phyloP scores from a whole-genome alignment of 2,329 filamentous ascomycete species.

The Biscogniauxia marginata region DNA sequence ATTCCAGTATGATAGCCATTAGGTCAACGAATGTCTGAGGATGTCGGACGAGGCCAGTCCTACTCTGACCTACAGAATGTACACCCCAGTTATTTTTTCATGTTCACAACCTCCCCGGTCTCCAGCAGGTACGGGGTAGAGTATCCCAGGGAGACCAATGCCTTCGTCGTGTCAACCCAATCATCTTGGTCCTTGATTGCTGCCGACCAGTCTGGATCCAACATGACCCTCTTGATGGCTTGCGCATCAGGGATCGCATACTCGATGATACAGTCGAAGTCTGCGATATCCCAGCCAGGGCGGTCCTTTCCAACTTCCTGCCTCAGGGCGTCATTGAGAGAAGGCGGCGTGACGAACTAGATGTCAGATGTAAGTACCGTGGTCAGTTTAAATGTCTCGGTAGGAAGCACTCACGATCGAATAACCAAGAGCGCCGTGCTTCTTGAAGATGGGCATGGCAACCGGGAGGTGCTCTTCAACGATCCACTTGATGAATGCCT shows the following conservation, averaged over 20 bases:
- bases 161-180: conserved; percentile 29
- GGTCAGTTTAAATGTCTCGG: neutral
- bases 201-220: conserved; percentile 27
- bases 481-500: conserved; percentile 33
- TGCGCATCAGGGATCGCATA: conserved; percentile 23
- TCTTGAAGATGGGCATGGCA: conserved; percentile 30
- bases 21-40: too few relatives aligned
- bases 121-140: conserved; percentile 26
- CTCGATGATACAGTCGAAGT: conserved; percentile 32
- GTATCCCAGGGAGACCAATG: conserved; percentile 27
- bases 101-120: conserved; percentile 27
- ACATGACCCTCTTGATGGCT: conserved; percentile 20
- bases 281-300: conserved; percentile 20
- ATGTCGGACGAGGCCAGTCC: too few relatives aligned
- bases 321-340: conserved; percentile 22
- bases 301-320: conserved; percentile 13
- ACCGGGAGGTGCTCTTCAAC: conserved; percentile 29
- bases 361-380: conserved; percentile 2
- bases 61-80: too few relatives aligned
- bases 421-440: conserved; percentile 24
- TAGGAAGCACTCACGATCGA: conserved; percentile 21
- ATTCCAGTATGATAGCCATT: too few relatives aligned
- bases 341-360: conserved; percentile 24
- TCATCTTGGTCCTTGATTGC: conserved; percentile 29
- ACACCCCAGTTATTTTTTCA: conserved; percentile 3